These are phyloP conservation scores for Pestalotiopsis sp. DNA, from an alignment of 2,329 filamentous ascomycete genomes.

Conservation along the genomic window DNA sequence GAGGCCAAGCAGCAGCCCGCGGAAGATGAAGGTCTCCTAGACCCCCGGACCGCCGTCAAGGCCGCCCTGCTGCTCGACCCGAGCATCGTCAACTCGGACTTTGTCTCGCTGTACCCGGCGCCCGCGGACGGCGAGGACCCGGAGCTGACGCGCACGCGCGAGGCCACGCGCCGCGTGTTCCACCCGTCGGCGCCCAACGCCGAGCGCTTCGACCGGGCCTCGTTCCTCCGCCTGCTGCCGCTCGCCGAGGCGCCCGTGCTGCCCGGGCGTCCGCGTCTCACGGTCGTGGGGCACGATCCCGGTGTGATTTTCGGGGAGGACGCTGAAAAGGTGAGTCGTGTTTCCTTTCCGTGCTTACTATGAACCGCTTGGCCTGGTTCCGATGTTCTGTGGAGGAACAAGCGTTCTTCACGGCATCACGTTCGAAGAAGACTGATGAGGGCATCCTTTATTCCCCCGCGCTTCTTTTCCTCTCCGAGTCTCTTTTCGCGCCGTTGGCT, in stretches of 20 bases:
- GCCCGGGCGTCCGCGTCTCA: background rate
- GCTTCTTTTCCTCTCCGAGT: too few relatives aligned
- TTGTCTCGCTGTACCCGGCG: constrained; percentile 9
- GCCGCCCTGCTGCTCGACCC: constrained; percentile 3
- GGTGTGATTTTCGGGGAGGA: background rate
- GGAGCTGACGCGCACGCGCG: constrained; percentile 5
- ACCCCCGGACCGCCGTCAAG: background rate
- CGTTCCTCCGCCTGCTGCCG: background rate
- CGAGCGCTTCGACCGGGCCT: constrained; percentile 3
- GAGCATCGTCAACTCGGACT: constrained; percentile 9
- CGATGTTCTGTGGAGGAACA: too few relatives aligned
- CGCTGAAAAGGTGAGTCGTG: constrained; percentile 2
- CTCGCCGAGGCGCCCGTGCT: background rate
- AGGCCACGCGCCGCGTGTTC: constrained; percentile 7
- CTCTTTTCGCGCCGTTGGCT: too few relatives aligned
- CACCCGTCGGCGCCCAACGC: constrained; percentile 3
- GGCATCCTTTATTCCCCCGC: too few relatives aligned
- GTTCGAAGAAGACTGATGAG: too few relatives aligned
- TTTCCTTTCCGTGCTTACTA: too few relatives aligned
- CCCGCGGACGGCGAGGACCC: background rate
- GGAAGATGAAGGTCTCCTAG: background rate
- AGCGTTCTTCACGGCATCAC: too few relatives aligned
- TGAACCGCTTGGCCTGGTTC: too few relatives aligned
- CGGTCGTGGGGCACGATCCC: constrained; percentile 5
- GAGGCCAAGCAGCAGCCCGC: too few relatives aligned